A percentile compares a stretch with the other conserved stretches of the same genome.
Evolutionary conservation across 2,329 filamentous ascomycete genomes (phyloP).

Genomic region (Fusarium solani-melongenae): DNA sequence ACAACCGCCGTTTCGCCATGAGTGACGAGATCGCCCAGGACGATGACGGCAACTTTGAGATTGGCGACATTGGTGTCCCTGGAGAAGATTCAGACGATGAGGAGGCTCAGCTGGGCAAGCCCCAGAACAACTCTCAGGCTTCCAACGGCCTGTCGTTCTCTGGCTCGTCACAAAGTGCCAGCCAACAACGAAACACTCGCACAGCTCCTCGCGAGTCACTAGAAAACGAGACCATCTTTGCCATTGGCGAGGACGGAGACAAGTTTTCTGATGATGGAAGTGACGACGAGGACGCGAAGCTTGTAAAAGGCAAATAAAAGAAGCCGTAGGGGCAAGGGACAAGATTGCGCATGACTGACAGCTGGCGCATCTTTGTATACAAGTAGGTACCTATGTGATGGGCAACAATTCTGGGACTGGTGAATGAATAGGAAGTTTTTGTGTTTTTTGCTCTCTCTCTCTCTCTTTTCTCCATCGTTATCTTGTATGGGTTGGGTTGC

Average conservation of each 20-base stretch:
- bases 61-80: constrained; percentile 86
- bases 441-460: neutral
- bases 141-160: constrained; percentile 40
- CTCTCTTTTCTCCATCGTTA: neutral
- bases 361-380: constrained; percentile 33
- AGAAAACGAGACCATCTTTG: constrained; percentile 96
- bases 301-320: constrained; percentile 60
- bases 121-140: constrained; percentile 36
- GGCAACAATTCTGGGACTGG: constrained; percentile 27
- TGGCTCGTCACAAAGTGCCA: constrained; percentile 37
- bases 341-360: neutral
- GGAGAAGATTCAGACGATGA: constrained; percentile 69
- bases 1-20: constrained; percentile 98
- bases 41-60: constrained; percentile 94
- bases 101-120: constrained; percentile 61
- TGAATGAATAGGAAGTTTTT: constrained; percentile 32
- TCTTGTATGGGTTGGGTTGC: neutral
- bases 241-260: constrained; percentile 86
- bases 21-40: constrained; percentile 99
- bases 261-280: constrained; percentile 82
- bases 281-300: constrained; percentile 64
- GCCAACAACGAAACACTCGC: constrained; percentile 39
- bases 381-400: constrained; percentile 22
- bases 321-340: neutral
- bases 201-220: constrained; percentile 64